Evolutionary conservation across 805 yeast species (phyloP), one percentile per base, ranked within the genome.

Genomic region (Candida mattraensis): DNA sequence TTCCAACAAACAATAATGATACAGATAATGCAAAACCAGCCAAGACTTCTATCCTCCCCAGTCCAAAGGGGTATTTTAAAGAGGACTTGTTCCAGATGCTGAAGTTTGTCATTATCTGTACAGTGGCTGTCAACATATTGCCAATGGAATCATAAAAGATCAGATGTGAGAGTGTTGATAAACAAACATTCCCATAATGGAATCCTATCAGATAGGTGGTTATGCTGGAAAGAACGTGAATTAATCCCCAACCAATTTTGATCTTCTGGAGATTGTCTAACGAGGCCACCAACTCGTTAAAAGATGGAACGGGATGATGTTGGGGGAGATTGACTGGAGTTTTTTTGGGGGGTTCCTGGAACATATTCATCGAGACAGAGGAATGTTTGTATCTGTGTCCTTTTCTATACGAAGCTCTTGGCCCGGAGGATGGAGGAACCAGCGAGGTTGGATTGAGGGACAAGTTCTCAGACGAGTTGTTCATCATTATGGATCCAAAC

Each of bases 301-400:
- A 51, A 16, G 76, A 81, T 2, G 96, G 96, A 7, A 88, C 78
- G 12, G 88, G 86, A 46, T 81, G 73, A 50, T 73, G 72, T 22
- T 73, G 74, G 0, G 88, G 86, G 12, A 80, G 64, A 26, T 77
- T 69, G 22, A 69, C 62, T 1, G 88, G 83, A 4, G 83, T 80
- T 23, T 80, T 69, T 25, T 70, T 76, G 11, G 88, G 83, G 1
- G 97, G 96, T 54, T 91, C 97, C 60, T 87, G 96, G 58, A 93
- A 91, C 57, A 91, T 74, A 59, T 91, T 89, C 93, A 91, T 84
- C 5, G 96, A 87, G 5, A 91, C 96, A 7, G 96, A 88, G 3
- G 97, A 88, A 60, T 91, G 98, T 58, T 91, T 91, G 58, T 91
- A 91, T 49, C 91, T 75, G 61, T 91, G 99, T 5, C 99, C 99